Evolutionary conservation across 345 rosid genomes (phyloP).

Genomic region (Cardiospermum halicacabum): DNA sequence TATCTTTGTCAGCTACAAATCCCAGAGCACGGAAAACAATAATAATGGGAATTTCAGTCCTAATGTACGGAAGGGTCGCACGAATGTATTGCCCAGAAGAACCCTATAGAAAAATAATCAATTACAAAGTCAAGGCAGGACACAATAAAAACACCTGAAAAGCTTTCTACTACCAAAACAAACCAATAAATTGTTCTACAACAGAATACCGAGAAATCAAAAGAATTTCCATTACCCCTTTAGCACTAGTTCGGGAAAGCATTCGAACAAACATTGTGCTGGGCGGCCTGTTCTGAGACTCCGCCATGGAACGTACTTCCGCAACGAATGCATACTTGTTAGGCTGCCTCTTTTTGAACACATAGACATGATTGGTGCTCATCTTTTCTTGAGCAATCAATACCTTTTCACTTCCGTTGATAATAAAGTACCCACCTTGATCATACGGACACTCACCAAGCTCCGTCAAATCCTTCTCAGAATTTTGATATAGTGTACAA

Average conservation of each 20-base stretch:
- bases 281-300: slow-evolving; percentile 90
- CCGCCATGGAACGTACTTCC: slow-evolving; percentile 98
- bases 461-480: slow-evolving; percentile 97
- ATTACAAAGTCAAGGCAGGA: slow-evolving; percentile 1
- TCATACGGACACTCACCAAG: slow-evolving; percentile 99
- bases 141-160: not conserved
- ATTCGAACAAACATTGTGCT: slow-evolving; percentile 98
- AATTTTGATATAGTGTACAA: slow-evolving; percentile 80
- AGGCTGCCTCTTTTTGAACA: slow-evolving; percentile 96
- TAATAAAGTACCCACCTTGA: slow-evolving; percentile 97
- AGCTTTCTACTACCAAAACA: not conserved
- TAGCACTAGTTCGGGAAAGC: slow-evolving; percentile 97
- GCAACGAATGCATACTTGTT: slow-evolving; percentile 86
- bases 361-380: slow-evolving; percentile 98
- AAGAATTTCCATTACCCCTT: slow-evolving; percentile 59
- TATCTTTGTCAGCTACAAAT: slow-evolving; percentile 95
- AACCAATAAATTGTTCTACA: not conserved
- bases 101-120: slow-evolving; percentile 48
- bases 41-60: slow-evolving; percentile 95
- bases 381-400: slow-evolving; percentile 98
- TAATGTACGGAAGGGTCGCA: slow-evolving; percentile 94
- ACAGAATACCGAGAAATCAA: slow-evolving; percentile 3
- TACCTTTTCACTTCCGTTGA: slow-evolving; percentile 98
- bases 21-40: slow-evolving; percentile 97
- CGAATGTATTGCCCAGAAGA: slow-evolving; percentile 94